Evolutionary conservation across 1,284 basidiomycete genomes (phyloP), one percentile per base, ranked within the genome.

Genomic region (Ustilago xerochloae): DNA sequence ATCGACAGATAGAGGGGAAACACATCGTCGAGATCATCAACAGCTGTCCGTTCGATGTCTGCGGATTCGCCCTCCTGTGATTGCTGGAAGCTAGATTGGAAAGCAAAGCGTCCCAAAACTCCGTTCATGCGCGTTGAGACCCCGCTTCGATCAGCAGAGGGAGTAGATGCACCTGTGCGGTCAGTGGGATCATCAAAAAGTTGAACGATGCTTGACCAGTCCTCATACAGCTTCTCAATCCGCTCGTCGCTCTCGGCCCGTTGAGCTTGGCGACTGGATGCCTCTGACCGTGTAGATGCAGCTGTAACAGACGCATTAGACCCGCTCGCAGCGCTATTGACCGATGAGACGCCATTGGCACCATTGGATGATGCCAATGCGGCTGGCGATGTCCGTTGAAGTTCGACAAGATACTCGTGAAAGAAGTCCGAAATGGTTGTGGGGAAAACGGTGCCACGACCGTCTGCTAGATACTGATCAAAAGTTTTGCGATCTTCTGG

Each of bases 391-490:
- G 67, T 70, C 72, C 93, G 91, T 82, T 92, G 92, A 70, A 93
- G 87, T 2, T 93, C 90, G 0, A 90, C 88, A 48, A 93, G 89
- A 76, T 97, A 97, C 70, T 92, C 92, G 84, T 96, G 92, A 20
- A 99, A 87, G 85, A 96, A 97, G 5, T 93, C 91, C 85, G 97
- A 97, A 84, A 99, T 97, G 35, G 90, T 90, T 78, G 95, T 92
- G 0, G 96, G 94, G 75, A 99, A 93, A 36, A 94, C 90, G 2
- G 87, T 88, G 43, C 67, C 80, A 0, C 90, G 91, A 38, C 92
- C 89, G n/a, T 90, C 91, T 0, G 87, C 89, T 32, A 99, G 87
- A n/a, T 94, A 87, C 9, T 88, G 89, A 72, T 93, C 91, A 84
- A 97, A 98, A 0, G 91, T 89, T 2, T 93, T 93, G 9, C 97